Base-by-base conservation (phyloP, 768 basidiomycete species). In the Hygrocybe coccinea region DNA sequence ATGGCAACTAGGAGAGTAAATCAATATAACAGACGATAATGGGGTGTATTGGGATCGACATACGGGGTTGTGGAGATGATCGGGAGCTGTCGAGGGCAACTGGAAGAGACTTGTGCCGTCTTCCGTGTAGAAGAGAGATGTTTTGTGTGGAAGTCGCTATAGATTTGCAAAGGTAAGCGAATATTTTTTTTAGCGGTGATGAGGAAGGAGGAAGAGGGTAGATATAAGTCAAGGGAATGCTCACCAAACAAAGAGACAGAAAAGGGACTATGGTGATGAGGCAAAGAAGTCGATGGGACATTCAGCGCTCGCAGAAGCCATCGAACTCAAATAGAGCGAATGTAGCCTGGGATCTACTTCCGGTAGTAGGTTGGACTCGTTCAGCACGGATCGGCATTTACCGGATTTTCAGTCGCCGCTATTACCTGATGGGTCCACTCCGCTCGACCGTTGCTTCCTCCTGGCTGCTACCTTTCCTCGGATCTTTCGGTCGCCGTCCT, bases 11-110 rank as follows among this genome's bases (percentile, higher is more conserved):
- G 29, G 29, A 29, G 29, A 29, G 29, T 62, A 71, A 70, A 72
- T 76, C 43, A 63, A 73, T 69, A 68, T 72, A 66, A 71, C 65
- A 67, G 70, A 67, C 66, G 66, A 66, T 67, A 65, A 61, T 62
- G 60, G 64, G 59, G 57, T 65, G 67, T 67, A 62, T 34, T 62
- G 65, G 7, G 61, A 64, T 70, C 70, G 62, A 63, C 35, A 24
- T 45, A 38, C 58, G 62, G 63, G 68, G 59, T 72, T 69, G 65
- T 71, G 70, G 39, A 49, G 55, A 50, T 56, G 47, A 56, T 56
- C 49, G 35, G 35, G 21, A 50, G 19, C 19, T n/a, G 15, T 19
- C 12, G 49, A 50, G 49, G 14, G 17, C 10, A 34, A 34, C 3
- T 9, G 29, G n/a, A 2, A 7, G 33, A 35, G 5, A 9, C 29